These are phyloP conservation scores for Stemphylium vesicarium DNA, from an alignment of 2,329 filamentous ascomycete species.

Conservation along the genomic window DNA sequence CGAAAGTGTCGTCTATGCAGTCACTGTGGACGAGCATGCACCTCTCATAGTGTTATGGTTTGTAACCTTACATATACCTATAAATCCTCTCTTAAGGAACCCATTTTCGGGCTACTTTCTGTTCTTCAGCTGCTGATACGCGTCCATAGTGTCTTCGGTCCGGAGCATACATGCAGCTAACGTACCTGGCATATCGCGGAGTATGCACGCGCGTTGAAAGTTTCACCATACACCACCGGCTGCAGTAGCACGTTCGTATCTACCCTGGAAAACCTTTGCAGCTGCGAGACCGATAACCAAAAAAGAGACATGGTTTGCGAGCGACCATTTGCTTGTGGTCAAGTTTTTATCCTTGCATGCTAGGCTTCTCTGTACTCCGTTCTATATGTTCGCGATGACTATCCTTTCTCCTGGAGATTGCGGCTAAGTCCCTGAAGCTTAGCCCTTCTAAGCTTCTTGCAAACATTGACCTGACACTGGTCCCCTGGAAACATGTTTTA, in stretches of 20 bases:
- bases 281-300: slow-evolving; percentile 19
- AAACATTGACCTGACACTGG: not conserved
- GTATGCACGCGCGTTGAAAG: slow-evolving; percentile 15
- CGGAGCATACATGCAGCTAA: slow-evolving; percentile 24
- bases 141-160: slow-evolving; percentile 18
- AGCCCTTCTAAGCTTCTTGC: slow-evolving; percentile 5
- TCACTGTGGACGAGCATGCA: slow-evolving; percentile 18
- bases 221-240: slow-evolving; percentile 21
- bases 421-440: slow-evolving; percentile 5
- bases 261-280: slow-evolving; percentile 23
- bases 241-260: slow-evolving; percentile 14
- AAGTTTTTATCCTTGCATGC: slow-evolving; percentile 15
- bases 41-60: slow-evolving; percentile 26
- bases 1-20: slow-evolving; percentile 14
- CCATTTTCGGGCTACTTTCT: slow-evolving; percentile 4
- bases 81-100: slow-evolving; percentile 10
- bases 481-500: not conserved
- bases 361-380: slow-evolving; percentile 24
- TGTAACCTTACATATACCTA: slow-evolving; percentile 29
- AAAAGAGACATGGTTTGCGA: slow-evolving; percentile 35
- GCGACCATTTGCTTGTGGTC: slow-evolving; percentile 16
- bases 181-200: slow-evolving; percentile 26
- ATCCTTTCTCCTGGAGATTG: slow-evolving; percentile 7
- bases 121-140: slow-evolving; percentile 14
- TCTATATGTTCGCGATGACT: slow-evolving; percentile 15